Evolutionary conservation across 129 eudicot genomes (phyloP).

Genomic region (Ambrosia trifida): DNA sequence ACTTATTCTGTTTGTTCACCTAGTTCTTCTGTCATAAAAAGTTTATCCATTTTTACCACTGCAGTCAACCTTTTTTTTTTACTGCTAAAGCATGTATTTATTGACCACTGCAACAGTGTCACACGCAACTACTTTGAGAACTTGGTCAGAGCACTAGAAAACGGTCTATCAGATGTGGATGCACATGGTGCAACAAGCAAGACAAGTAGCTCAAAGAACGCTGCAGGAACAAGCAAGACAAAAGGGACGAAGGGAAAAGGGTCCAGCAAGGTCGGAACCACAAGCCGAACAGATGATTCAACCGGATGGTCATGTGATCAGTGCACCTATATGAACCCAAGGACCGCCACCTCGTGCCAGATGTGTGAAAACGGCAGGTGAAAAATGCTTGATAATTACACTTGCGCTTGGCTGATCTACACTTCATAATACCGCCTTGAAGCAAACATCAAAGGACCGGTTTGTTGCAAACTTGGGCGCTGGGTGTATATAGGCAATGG

Average conservation of each 20-base stretch:
- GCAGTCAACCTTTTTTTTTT: background rate
- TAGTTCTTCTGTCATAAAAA: background rate
- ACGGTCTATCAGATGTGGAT: slow-evolving; percentile 58
- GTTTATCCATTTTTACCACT: too few species aligned
- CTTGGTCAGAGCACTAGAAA: slow-evolving; percentile 70
- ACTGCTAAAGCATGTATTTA: background rate
- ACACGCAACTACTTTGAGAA: slow-evolving; percentile 75
- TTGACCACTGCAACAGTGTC: slow-evolving; percentile 43
- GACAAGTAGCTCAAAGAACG: slow-evolving; percentile 38
- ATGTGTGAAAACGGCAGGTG: slow-evolving; percentile 42
- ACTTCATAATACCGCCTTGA: slow-evolving; percentile 13
- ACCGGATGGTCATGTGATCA: slow-evolving; percentile 57
- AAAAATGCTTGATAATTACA: slow-evolving; percentile 9
- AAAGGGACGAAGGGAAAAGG: slow-evolving; percentile 52
- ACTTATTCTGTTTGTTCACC: background rate
- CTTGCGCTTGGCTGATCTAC: slow-evolving; percentile 8
- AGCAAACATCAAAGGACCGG: slow-evolving; percentile 22
- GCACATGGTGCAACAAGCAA: slow-evolving; percentile 48
- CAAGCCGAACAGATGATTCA: slow-evolving; percentile 44
- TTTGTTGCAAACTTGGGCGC: slow-evolving; percentile 25
- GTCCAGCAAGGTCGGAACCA: slow-evolving; percentile 34
- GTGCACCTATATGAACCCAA: slow-evolving; percentile 49
- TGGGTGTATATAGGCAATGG: slow-evolving; percentile 34
- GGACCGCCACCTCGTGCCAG: slow-evolving; percentile 34
- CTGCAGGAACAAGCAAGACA: slow-evolving; percentile 53